Evolutionary conservation across 2,329 filamentous ascomycete species (phyloP).

Genomic region (Coniochaeta ligniaria): DNA sequence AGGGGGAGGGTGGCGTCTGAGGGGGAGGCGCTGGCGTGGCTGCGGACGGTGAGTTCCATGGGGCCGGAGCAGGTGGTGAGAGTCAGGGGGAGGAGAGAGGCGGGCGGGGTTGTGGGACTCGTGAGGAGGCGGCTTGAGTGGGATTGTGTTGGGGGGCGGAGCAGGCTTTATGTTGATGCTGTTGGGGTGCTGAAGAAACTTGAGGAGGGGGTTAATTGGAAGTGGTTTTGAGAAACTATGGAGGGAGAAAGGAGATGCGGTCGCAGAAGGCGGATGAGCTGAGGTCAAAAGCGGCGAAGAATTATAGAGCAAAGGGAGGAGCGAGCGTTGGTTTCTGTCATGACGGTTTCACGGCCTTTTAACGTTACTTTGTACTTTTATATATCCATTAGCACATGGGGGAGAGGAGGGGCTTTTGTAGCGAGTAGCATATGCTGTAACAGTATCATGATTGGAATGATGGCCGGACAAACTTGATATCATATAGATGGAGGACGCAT

Average conservation of each 20-base stretch:
- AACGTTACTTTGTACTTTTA: background rate
- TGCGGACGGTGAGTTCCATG: slow-evolving; percentile 31
- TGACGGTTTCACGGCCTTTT: background rate
- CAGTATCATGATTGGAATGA: background rate
- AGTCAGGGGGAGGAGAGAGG: slow-evolving; percentile 32
- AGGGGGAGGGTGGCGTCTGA: slow-evolving; percentile 7
- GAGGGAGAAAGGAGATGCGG: background rate
- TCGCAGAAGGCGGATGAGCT: background rate
- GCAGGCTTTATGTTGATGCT: slow-evolving; percentile 45
- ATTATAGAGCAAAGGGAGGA: background rate
- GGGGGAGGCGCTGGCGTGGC: slow-evolving; percentile 26
- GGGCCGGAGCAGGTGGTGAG: slow-evolving; percentile 29
- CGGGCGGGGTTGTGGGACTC: slow-evolving; percentile 38
- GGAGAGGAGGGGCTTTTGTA: background rate
- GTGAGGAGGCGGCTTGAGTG: slow-evolving; percentile 37
- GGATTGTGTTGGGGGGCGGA: slow-evolving; percentile 41
- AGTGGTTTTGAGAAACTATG: slow-evolving; percentile 34
- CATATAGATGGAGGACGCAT: background rate
- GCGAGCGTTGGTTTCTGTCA: background rate
- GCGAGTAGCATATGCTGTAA: background rate
- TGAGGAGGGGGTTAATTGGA: slow-evolving; percentile 34
- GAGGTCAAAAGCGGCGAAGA: too few species aligned
- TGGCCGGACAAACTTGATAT: background rate
- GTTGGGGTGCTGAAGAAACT: slow-evolving; percentile 44
- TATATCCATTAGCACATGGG: background rate